phyloP scores from a whole-genome alignment of 2,329 filamentous ascomycete genomes.

The Xylariaceae sp. region DNA sequence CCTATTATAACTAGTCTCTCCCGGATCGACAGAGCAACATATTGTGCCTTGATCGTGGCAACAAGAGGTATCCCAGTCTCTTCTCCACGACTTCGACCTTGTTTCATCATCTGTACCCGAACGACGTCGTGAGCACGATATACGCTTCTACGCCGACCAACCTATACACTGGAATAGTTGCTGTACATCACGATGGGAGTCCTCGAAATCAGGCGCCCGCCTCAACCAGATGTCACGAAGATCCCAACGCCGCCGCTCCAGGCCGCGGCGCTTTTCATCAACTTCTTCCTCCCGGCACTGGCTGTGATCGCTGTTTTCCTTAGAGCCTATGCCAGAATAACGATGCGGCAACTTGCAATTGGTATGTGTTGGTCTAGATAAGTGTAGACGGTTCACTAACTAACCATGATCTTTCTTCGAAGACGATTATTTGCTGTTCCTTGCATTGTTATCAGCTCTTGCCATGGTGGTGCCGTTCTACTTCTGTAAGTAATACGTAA shows the following conservation, averaged over 20 bases:
- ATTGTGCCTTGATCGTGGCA: not conserved
- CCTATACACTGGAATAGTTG: not conserved
- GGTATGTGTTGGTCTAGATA: constrained; percentile 24
- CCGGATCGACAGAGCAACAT: too few relatives aligned
- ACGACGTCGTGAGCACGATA: not conserved
- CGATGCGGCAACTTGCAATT: constrained; percentile 34
- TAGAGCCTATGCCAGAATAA: constrained; percentile 39
- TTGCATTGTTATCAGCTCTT: constrained; percentile 33
- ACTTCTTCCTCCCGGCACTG: constrained; percentile 43
- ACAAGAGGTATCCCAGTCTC: constrained; percentile 1
- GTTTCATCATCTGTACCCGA: too few relatives aligned
- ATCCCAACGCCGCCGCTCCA: constrained; percentile 45
- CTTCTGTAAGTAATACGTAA: constrained; percentile 33
- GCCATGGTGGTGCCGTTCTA: constrained; percentile 34
- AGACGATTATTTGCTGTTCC: constrained; percentile 39
- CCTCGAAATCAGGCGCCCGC: constrained; percentile 21
- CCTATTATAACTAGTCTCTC: too few relatives aligned
- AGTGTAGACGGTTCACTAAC: not conserved
- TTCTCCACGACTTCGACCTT: not conserved
- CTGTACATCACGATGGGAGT: constrained; percentile 14
- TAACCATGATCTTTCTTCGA: not conserved
- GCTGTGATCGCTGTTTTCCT: constrained; percentile 37
- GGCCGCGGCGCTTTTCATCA: constrained; percentile 37
- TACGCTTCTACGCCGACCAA: not conserved
- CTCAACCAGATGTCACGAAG: constrained; percentile 33